phyloP scores from a whole-genome alignment of 495 filamentous ascomycete species.

The Hypoxylon rickii region DNA sequence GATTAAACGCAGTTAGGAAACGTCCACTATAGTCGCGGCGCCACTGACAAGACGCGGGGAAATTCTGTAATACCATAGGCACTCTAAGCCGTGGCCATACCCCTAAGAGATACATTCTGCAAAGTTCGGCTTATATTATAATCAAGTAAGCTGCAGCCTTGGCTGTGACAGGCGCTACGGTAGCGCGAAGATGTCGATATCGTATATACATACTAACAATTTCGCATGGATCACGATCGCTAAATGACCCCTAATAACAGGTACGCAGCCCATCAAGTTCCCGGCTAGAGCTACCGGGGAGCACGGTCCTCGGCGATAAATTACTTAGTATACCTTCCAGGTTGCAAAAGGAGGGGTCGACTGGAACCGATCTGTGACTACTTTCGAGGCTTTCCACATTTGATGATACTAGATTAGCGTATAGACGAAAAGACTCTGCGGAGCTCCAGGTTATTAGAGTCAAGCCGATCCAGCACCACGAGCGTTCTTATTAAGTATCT shows the following conservation, averaged over 20 bases:
- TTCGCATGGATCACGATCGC: too few species aligned
- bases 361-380: background rate
- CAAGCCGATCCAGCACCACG: background rate
- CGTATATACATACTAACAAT: background rate
- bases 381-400: too few species aligned
- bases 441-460: too few species aligned
- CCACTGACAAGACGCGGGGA: background rate
- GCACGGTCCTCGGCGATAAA: constrained; percentile 1
- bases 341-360: constrained; percentile 5
- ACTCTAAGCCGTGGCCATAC: background rate
- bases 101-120: background rate
- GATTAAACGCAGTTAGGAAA: too few species aligned
- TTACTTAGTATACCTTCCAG: too few species aligned
- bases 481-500: too few species aligned
- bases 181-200: background rate
- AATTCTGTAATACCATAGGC: background rate
- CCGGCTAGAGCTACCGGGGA: constrained; percentile 17
- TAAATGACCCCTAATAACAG: too few species aligned
- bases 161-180: too few species aligned
- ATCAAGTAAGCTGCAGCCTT: constrained; percentile 15
- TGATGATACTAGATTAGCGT: too few species aligned
- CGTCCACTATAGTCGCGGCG: background rate
- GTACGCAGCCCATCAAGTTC: too few species aligned
- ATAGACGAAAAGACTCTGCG: too few species aligned
- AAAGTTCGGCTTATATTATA: constrained; percentile 10